Evolutionary conservation across 768 basidiomycete genomes (phyloP), one percentile per base, ranked within the genome.

Genomic region (Termitomyces sp.): DNA sequence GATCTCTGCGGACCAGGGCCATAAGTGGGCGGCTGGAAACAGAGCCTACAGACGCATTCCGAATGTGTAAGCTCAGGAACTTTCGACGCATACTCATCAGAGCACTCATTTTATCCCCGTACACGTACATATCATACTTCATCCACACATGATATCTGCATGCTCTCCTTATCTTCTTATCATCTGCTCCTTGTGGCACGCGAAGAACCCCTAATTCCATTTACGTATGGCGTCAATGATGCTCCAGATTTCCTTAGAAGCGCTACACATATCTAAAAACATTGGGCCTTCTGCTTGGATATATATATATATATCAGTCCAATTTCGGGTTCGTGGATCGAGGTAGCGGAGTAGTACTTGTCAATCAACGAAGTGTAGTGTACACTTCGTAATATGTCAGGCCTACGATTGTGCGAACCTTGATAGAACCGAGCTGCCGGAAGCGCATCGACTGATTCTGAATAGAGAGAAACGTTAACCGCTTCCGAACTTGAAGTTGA

Each of bases 11-110:
- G 78, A 81, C 56, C 74, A 74, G 54, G 85, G 85, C 2, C 72
- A 85, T 58, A 72, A 70, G 54, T 91, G 89, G 89, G 88, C 88
- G 38, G 88, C 88, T 35, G 88, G 88, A 44, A 85, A 86, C 60
- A 77, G 87, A 54, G 80, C 80, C 12, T 89, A 91, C 65, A 71
- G 66, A 34, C 73, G 69, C 19, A 77, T 81, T 40, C 41, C 49
- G 15, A 34, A 37, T 53, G 51, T 45, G 7, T 60, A 52, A 49
- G 19, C 14, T 11, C 9, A 7, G 11, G 9, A 17, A 35, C 10
- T 24, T 9, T 37, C 15, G 30, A 32, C 45, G 12, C 21, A 10
- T 14, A 37, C 34, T 11, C 19, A n/a, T 32, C 45, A 19, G n/a
- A 17, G n/a, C n/a, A 12, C n/a, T 46, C 30, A 32, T 3, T 32